These are phyloP conservation scores for Huntiella decipiens DNA, from an alignment of 2,329 filamentous ascomycete species.

Conservation along the genomic window DNA sequence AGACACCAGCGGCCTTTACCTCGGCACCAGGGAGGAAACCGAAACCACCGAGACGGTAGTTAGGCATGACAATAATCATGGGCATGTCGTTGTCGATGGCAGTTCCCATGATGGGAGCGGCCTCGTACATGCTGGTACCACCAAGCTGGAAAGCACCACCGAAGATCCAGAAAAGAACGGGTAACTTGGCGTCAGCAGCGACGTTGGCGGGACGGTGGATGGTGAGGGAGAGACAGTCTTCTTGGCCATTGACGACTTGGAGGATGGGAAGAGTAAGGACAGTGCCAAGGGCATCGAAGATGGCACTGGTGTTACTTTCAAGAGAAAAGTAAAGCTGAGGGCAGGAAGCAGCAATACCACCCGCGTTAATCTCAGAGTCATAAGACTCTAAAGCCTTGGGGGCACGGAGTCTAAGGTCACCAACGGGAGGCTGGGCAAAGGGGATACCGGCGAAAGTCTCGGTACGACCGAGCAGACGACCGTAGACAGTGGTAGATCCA, in stretches of 20 bases:
- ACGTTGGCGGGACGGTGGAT: conserved; percentile 28
- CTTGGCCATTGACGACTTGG: conserved; percentile 23
- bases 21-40: conserved; percentile 41
- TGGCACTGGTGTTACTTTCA: conserved; percentile 16
- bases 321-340: conserved; percentile 38
- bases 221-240: conserved; percentile 33
- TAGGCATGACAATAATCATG: conserved; percentile 43
- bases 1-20: conserved; percentile 31
- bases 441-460: conserved; percentile 46
- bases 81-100: conserved; percentile 29
- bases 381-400: conserved; percentile 31
- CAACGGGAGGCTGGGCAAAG: conserved; percentile 41
- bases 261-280: conserved; percentile 26
- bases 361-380: conserved; percentile 34
- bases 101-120: conserved; percentile 17
- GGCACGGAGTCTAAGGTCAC: conserved; percentile 37
- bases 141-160: conserved; percentile 29
- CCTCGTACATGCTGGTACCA: conserved; percentile 22
- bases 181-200: conserved; percentile 24
- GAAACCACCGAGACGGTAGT: conserved; percentile 45
- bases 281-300: conserved; percentile 20
- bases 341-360: conserved; percentile 29
- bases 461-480: conserved; percentile 18
- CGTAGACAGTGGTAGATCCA: conserved; percentile 12
- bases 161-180: conserved; percentile 39